Percentiles rank a stretch among this genome's conserved stretches.
These are phyloP conservation scores for Gymnopilus junonius DNA, from an alignment of 768 basidiomycete genomes.

Conservation along the genomic window DNA sequence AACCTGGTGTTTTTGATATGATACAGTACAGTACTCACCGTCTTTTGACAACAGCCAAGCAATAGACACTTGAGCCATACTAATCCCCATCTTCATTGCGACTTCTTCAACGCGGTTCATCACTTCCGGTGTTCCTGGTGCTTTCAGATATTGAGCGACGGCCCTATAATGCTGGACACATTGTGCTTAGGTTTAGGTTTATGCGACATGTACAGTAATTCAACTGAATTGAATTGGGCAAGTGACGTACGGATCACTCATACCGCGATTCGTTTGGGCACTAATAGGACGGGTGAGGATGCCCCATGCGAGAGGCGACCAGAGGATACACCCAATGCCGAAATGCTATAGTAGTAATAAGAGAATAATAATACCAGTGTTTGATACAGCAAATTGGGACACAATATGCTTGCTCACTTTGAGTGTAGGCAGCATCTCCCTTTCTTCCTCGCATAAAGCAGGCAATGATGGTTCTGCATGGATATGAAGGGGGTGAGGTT, in stretches of 20 bases:
- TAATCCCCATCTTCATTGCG: constrained; percentile 51
- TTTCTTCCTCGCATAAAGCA: constrained; percentile 68
- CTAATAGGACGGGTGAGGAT: constrained; percentile 48
- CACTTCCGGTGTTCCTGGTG: constrained; percentile 35
- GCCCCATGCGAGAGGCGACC: constrained; percentile 62
- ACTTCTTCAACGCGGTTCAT: constrained; percentile 55
- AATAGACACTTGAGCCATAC: constrained; percentile 60
- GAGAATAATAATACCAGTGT: too few relatives aligned
- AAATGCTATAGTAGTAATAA: constrained; percentile 51
- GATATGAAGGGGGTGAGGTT: constrained; percentile 63
- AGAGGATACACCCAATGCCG: constrained; percentile 60
- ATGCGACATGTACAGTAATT: too few relatives aligned
- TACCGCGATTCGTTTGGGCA: constrained; percentile 42
- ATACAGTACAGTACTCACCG: constrained; percentile 19
- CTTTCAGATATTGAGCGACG: constrained; percentile 18
- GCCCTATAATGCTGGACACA: too few relatives aligned
- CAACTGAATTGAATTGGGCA: too few relatives aligned
- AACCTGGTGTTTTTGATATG: neutral
- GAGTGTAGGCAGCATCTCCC: constrained; percentile 62
- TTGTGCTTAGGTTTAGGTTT: too few relatives aligned
- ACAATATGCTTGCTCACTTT: constrained; percentile 36
- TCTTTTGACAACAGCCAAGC: constrained; percentile 54
- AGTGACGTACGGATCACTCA: constrained; percentile 38
- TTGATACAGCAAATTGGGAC: neutral
- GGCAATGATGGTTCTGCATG: constrained; percentile 68